Percentiles rank a stretch among this genome's conserved stretches.
These are phyloP conservation scores for Fusarium goolgardi DNA, from an alignment of 2,329 filamentous ascomycete species.

Conservation along the genomic window DNA sequence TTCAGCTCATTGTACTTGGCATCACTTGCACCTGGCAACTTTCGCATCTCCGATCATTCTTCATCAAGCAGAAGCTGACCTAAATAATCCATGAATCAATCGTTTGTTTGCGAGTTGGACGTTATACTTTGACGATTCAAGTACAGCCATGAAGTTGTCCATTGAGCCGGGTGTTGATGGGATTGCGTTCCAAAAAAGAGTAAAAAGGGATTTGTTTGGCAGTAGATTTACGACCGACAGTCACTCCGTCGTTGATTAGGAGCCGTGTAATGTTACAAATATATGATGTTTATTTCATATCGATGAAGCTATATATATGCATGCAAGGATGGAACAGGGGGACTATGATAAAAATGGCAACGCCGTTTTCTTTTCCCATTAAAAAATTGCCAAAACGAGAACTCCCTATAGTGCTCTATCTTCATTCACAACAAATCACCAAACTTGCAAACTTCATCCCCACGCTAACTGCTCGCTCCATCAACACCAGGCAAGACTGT, in stretches of 20 bases:
- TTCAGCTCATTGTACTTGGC: slow-evolving; percentile 86
- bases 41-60: slow-evolving; percentile 94
- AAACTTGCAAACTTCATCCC: slow-evolving; percentile 42
- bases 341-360: slow-evolving; percentile 38
- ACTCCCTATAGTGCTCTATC: slow-evolving; percentile 50
- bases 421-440: slow-evolving; percentile 48
- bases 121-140: slow-evolving; percentile 12
- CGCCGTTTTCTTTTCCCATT: slow-evolving; percentile 52
- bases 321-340: slow-evolving; percentile 7
- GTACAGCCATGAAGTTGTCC: slow-evolving; percentile 8
- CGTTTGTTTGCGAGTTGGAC: slow-evolving; percentile 15
- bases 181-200: slow-evolving; percentile 17
- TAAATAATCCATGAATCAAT: slow-evolving; percentile 57
- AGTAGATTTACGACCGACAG: slow-evolving; percentile 21
- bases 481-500: slow-evolving; percentile 35
- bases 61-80: slow-evolving; percentile 99
- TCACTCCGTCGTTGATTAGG: slow-evolving; percentile 13
- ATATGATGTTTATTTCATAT: slow-evolving; percentile 33
- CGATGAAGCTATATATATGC: slow-evolving; percentile 18
- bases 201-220: slow-evolving; percentile 20
- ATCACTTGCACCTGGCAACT: slow-evolving; percentile 97
- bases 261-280: slow-evolving; percentile 43
- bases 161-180: slow-evolving; percentile 25
- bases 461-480: slow-evolving; percentile 39
- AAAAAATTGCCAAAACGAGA: slow-evolving; percentile 51